A percentile compares a stretch with the other conserved stretches of the same genome.
Evolutionary conservation across 2,329 filamentous ascomycete genomes (phyloP).

Genomic region (Massarina eburnea): DNA sequence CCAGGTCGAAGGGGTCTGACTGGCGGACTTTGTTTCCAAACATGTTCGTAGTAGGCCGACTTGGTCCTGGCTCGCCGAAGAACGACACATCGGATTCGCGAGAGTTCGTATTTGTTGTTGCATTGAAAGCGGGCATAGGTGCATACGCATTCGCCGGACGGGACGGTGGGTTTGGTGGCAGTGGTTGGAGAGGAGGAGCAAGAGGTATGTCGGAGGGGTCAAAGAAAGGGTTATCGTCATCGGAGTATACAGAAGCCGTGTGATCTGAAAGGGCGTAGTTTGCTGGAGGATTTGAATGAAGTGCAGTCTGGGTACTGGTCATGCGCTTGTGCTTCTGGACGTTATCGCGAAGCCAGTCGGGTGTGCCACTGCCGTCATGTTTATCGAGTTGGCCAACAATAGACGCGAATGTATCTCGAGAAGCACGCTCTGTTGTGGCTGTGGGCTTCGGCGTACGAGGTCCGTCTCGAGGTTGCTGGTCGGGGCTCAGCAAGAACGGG

Average conservation of each 20-base stretch:
- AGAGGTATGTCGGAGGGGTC: conserved; percentile 27
- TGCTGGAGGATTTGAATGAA: conserved; percentile 31
- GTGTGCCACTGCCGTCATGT: conserved; percentile 22
- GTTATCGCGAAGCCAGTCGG: conserved; percentile 26
- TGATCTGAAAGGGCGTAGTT: conserved; percentile 22
- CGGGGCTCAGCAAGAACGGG: conserved; percentile 29
- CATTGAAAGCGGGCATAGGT: conserved; percentile 22
- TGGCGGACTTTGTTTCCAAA: conserved; percentile 35
- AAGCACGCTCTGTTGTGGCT: conserved; percentile 18
- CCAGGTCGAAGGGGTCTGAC: conserved; percentile 45
- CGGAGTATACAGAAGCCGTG: conserved; percentile 26
- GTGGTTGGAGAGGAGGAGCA: conserved; percentile 25
- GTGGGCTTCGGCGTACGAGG: conserved; percentile 31
- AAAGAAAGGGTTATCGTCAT: conserved; percentile 27
- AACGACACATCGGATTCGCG: conserved; percentile 28
- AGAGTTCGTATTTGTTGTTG: conserved; percentile 22
- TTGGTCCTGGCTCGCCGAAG: conserved; percentile 40
- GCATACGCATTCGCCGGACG: conserved; percentile 25
- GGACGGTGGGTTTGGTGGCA: conserved; percentile 22
- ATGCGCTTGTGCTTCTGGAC: conserved; percentile 28
- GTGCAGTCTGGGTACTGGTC: conserved; percentile 31
- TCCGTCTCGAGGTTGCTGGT: conserved; percentile 16
- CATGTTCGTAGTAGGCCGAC: conserved; percentile 31
- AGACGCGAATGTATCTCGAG: conserved; percentile 35
- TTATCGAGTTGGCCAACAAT: conserved; percentile 28